Base-by-base conservation (phyloP, 2,329 filamentous ascomycete genomes). In the Claviceps sp. region DNA sequence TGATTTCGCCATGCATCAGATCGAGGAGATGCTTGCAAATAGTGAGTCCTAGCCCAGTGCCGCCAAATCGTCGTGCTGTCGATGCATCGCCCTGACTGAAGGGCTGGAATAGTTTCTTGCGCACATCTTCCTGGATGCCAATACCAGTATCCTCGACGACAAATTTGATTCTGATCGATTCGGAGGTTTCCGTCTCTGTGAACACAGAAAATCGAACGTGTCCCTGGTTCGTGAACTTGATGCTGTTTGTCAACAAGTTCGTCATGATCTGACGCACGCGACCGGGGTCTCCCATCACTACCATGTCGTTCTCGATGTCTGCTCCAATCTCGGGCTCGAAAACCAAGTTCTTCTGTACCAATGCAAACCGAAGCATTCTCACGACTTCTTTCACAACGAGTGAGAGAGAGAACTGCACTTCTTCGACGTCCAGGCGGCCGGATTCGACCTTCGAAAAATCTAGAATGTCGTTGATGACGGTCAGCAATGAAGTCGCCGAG, bases 371-470 rank as follows among this genome's bases (percentile, higher is more conserved):
- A 58, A 94, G 78, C 87, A 94, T 93, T 63, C 89, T 88, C 50
- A 82, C 85, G 20, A 93, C 86, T 62, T 94, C 88, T 47, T 82
- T 76, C 6, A 90, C 78, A 13, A 88, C 80, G 1, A 87, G 73
- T 0, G 82, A 82, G 2, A 89, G 71, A 30, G 83, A 87, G 59
- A 90, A 91, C 55, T 88, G 85, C 0, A 89, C 85, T 59, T 89
- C 84, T 65, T 89, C 86, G 42, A 90, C 84, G 56, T 89, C 85
- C 20, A 90, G 68, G 7, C 83, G 75, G 3, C 86, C 86, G 8
- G 84, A 87, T 63, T 90, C 86, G 1, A 88, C 83, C 65, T 94
- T 94, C 4, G 87, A 93, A 63, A 94, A 90, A 66, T 94, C 88
- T 1, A 95, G 72, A 52, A 94, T 94, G 60, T 95, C 88, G 61